A percentile compares a stretch with the other conserved stretches of the same genome.
These are phyloP conservation scores for Penicillium sp. DNA, from an alignment of 2,329 filamentous ascomycete species.

Conservation along the genomic window DNA sequence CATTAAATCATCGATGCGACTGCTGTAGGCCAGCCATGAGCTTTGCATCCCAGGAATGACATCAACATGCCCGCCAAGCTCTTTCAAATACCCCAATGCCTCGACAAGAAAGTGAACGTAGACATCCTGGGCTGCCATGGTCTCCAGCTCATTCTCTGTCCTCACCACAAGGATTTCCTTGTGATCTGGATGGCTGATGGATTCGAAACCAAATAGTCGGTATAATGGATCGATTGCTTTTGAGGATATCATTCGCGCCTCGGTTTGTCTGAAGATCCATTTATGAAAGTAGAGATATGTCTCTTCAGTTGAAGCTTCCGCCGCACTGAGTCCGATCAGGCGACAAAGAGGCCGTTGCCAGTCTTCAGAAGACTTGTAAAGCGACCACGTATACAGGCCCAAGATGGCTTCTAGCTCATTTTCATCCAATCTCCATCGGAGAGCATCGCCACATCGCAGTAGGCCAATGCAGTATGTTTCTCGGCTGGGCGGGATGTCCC, in stretches of 20 bases:
- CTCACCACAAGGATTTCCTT: conserved; percentile 21
- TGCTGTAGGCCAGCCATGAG: conserved; percentile 15
- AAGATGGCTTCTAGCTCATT: conserved; percentile 30
- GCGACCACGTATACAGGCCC: conserved; percentile 31
- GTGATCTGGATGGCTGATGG: conserved; percentile 2
- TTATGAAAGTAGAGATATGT: conserved; percentile 28
- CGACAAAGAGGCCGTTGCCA: conserved; percentile 18
- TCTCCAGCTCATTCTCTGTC: conserved; percentile 21
- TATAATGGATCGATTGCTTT: conserved; percentile 14
- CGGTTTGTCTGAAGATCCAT: conserved; percentile 29
- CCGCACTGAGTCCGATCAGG: conserved; percentile 18
- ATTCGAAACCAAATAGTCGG: conserved; percentile 20
- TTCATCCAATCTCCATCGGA: conserved; percentile 23
- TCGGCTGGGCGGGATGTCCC: background rate
- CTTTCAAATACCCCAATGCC: conserved; percentile 8
- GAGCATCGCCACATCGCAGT: conserved; percentile 16
- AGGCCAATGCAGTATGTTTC: conserved; percentile 17
- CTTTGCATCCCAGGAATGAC: conserved; percentile 14
- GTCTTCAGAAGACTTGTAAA: conserved; percentile 19
- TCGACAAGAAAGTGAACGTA: conserved; percentile 28
- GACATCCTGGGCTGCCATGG: conserved; percentile 32
- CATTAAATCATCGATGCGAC: conserved; percentile 22
- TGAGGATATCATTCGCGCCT: conserved; percentile 17
- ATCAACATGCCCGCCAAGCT: conserved; percentile 14
- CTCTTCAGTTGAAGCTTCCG: conserved; percentile 18